Evolutionary conservation across 1,284 basidiomycete genomes (phyloP).

Genomic region (Apiotrichum montevideense): DNA sequence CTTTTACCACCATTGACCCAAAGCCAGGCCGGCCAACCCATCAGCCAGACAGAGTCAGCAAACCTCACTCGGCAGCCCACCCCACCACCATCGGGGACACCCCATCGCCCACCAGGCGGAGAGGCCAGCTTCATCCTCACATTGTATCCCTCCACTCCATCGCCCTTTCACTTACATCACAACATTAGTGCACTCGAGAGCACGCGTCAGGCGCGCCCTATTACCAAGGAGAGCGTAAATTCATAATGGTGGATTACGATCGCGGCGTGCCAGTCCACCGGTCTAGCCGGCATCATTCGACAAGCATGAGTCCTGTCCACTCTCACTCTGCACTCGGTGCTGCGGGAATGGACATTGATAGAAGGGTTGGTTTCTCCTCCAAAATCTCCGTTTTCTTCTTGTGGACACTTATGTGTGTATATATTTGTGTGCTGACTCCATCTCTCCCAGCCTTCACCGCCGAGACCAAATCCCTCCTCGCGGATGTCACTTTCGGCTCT

Average conservation of each 20-base stretch:
- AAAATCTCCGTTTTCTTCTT: too few relatives aligned
- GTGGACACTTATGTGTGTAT: too few relatives aligned
- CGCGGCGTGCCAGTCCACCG: conserved; percentile 2
- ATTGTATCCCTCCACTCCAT: too few relatives aligned
- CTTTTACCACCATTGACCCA: too few relatives aligned
- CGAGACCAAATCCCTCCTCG: conserved; percentile 24
- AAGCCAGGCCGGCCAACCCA: too few relatives aligned
- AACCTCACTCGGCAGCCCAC: background rate
- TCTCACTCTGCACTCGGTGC: conserved; percentile 3
- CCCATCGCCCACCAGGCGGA: background rate
- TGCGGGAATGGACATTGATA: conserved; percentile 9
- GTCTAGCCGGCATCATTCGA: conserved; percentile 5
- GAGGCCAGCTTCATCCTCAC: too few relatives aligned
- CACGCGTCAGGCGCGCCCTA: background rate
- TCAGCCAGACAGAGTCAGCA: too few relatives aligned
- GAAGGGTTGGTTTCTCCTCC: conserved; percentile 8
- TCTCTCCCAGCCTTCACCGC: conserved; percentile 9
- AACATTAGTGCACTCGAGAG: too few relatives aligned
- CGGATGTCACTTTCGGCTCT: conserved; percentile 37
- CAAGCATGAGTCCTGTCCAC: conserved; percentile 13
- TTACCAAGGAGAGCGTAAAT: background rate
- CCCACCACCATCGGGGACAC: background rate
- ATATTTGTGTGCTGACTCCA: background rate
- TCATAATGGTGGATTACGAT: conserved; percentile 12
- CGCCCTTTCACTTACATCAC: too few relatives aligned